A percentile compares a stretch with the other conserved stretches of the same genome.
Conservation (phyloP, 768 basidiomycete species). For the Mycena leptocephala region DNA sequence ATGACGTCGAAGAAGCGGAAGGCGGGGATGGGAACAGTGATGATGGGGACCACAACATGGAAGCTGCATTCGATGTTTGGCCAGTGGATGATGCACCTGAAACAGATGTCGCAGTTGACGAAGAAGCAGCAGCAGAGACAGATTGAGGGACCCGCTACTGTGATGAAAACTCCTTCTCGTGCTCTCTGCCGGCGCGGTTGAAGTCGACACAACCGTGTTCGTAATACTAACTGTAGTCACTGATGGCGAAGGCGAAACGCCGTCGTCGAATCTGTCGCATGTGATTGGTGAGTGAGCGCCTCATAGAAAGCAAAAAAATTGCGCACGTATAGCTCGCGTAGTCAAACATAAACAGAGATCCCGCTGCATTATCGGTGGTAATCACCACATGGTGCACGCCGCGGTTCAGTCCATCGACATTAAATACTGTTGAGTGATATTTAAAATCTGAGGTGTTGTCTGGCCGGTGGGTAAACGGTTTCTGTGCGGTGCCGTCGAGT, state of each 20-base stretch:
- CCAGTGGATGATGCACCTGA: not conserved
- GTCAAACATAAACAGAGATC: slow-evolving; percentile 22
- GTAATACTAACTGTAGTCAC: not conserved
- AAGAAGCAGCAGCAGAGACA: not conserved
- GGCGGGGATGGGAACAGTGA: not conserved
- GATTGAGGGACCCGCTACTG: not conserved
- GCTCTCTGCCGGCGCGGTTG: not conserved
- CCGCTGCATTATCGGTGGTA: slow-evolving; percentile 8
- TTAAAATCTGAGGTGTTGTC: slow-evolving; percentile 1
- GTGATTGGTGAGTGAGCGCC: not conserved
- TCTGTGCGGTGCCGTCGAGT: slow-evolving; percentile 7
- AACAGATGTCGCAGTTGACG: not conserved
- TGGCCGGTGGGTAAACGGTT: not conserved
- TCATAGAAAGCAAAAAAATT: not conserved
- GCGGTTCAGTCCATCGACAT: not conserved
- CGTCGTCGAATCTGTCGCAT: slow-evolving; percentile 5
- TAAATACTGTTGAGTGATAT: slow-evolving; percentile 1
- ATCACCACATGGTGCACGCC: slow-evolving; percentile 9
- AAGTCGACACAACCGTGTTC: not conserved
- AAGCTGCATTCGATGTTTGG: not conserved
- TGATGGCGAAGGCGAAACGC: not conserved
- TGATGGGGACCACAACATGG: too few relatives aligned
- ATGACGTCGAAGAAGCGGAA: not conserved
- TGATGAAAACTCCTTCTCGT: too few relatives aligned
- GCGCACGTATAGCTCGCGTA: slow-evolving; percentile 21